Percentiles rank a stretch among this genome's conserved stretches.
These are phyloP conservation scores for Wickerhamomyces sydowiorum DNA, from an alignment of 805 yeast species.

Conservation along the genomic window DNA sequence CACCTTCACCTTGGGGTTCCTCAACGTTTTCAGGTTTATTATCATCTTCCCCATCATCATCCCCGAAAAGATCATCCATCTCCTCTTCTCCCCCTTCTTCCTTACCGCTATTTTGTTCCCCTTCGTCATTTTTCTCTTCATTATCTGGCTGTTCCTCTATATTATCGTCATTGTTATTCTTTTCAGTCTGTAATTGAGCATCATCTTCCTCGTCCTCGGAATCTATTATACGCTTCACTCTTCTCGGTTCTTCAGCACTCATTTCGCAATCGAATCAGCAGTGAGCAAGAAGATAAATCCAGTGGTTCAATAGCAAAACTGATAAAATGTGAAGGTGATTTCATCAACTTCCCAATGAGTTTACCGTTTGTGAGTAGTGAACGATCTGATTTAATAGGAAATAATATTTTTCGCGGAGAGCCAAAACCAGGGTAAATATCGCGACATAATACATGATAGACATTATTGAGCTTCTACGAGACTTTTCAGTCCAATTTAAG, in stretches of 20 bases:
- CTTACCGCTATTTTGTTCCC: neutral
- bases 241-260: constrained; percentile 1
- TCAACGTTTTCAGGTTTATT: constrained; percentile 11
- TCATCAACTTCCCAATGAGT: no score
- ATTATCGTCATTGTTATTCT: constrained; percentile 2
- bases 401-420: no score
- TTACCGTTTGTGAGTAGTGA: no score
- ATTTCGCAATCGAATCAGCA: no score
- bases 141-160: constrained; percentile 1
- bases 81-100: constrained; percentile 29
- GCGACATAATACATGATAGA: no score
- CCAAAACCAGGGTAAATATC: no score
- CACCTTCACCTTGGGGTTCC: constrained; percentile 20
- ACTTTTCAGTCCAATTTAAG: no score
- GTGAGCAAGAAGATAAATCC: no score
- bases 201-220: constrained; percentile 1
- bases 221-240: neutral
- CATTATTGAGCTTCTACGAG: no score
- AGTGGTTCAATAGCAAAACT: no score
- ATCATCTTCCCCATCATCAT: constrained; percentile 20
- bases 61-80: constrained; percentile 34
- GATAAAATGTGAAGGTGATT: no score
- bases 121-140: constrained; percentile 4
- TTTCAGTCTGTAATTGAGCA: constrained; percentile 1
- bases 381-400: no score